Base-by-base conservation (phyloP, 306 rosid species). In the Lotus japonicus region DNA sequence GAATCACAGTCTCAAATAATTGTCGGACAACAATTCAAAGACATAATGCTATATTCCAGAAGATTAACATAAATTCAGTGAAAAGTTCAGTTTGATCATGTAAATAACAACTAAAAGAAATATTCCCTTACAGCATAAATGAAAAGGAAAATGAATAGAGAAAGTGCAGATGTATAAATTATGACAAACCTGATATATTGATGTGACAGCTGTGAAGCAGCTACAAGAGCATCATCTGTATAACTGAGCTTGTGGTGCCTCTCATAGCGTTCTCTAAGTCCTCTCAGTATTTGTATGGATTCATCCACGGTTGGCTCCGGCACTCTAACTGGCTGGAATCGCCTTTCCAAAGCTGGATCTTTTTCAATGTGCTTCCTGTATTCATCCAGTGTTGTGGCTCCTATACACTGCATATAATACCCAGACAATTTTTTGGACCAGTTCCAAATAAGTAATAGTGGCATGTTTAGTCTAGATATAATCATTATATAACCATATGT, bases 361-460 rank as follows among this genome's bases (percentile, higher is more conserved):
- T 90, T 92, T 69, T 92, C 98, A 76, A 92, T 88, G 80, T 92
- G 98, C 78, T 90, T 92, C 71, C 98, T 88, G 81, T 92, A 90
- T 79, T 92, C 98, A 77, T 92, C 97, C 6, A 92, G 77, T 33
- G 98, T 92, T 17, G 98, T 92, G 81, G 98, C 98, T 49, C 97
- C 97, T 70, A 92, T 92, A 66, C 98, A 92, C 98, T 92, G 85
- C 81, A 82, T 23, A 33, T 26, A 26, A 26, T 3, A 26, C 4
- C 4, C 4, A 26, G 31, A 26, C 31, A 2, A 26, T 26, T 26
- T 26, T 26, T 26, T 26, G 4, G 31, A 26, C 2, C 31, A 26
- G 31, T 26, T 26, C 31, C 31, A 26, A 26, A 26, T 26, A 26
- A 26, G 31, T 4, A 26, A 26, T 26, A 26, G 31, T 26, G 31